phyloP scores from a whole-genome alignment of 2,329 filamentous ascomycete species.

The Herpotrichia juniperi region DNA sequence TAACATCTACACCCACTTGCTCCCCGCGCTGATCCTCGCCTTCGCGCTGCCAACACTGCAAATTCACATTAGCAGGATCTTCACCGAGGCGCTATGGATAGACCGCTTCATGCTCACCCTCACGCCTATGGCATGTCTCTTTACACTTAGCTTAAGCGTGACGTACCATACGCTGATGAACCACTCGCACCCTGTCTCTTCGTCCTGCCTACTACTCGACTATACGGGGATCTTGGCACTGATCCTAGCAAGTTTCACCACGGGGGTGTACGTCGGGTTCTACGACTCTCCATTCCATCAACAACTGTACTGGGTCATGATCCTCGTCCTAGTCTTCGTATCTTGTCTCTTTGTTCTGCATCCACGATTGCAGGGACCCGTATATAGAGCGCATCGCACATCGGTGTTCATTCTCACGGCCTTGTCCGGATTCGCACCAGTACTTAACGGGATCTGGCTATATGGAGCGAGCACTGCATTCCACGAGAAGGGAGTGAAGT shows the following conservation, averaged over 20 bases:
- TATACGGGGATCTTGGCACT: constrained; percentile 89
- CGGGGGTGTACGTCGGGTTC: constrained; percentile 68
- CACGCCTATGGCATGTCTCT: constrained; percentile 41
- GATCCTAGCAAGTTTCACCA: constrained; percentile 87
- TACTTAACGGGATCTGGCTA: constrained; percentile 21
- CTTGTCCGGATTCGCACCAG: constrained; percentile 23
- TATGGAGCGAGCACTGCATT: constrained; percentile 19
- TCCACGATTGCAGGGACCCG: constrained; percentile 37
- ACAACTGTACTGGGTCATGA: constrained; percentile 50
- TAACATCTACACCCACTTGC: constrained; percentile 73
- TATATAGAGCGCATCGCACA: constrained; percentile 24
- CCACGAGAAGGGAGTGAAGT: constrained; percentile 20
- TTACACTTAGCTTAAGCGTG: constrained; percentile 53
- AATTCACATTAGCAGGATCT: constrained; percentile 22
- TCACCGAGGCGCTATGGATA: constrained; percentile 24
- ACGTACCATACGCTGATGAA: constrained; percentile 83
- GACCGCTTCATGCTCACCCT: constrained; percentile 38
- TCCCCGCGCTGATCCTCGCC: constrained; percentile 38
- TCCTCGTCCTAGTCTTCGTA: constrained; percentile 31
- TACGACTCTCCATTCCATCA: constrained; percentile 44
- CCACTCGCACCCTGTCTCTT: constrained; percentile 77
- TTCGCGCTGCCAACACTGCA: constrained; percentile 27
- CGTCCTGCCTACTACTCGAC: constrained; percentile 87
- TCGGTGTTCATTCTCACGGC: constrained; percentile 25
- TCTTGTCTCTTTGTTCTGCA: constrained; percentile 43